These are phyloP conservation scores for Tetrahymena elliotti DNA, from an alignment of 73 alveolate species.

Conservation along the genomic window DNA sequence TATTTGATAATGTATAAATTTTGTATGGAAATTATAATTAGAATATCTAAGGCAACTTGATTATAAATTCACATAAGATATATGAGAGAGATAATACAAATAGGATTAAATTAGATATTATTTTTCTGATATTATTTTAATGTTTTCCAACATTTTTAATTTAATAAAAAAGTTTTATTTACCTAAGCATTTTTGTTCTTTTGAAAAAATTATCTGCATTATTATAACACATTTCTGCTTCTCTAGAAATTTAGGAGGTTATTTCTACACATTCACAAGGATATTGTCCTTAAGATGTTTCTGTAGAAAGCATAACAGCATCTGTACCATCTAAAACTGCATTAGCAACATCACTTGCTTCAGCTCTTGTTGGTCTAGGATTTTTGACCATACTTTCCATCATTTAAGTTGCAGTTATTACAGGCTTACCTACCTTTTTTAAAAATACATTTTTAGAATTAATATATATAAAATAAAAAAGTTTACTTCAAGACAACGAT, in stretches of 20 bases:
- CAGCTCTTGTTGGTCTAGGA: conserved; percentile 90
- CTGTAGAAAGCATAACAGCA: conserved; percentile 65
- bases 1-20: neutral
- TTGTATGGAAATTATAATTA: too few species aligned
- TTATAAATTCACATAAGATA: too few species aligned
- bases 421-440: conserved; percentile 50
- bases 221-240: conserved; percentile 49
- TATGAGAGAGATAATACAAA: too few species aligned
- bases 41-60: too few species aligned
- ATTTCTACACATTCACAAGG: conserved; percentile 52
- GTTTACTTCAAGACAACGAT: neutral
- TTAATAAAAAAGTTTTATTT: neutral
- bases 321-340: conserved; percentile 86
- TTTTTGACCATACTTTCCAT: conserved; percentile 69
- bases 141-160: neutral
- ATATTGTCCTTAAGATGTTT: conserved; percentile 62
- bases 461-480: too few species aligned
- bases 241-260: conserved; percentile 42
- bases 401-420: conserved; percentile 65
- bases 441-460: neutral
- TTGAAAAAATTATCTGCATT: conserved; percentile 14
- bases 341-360: conserved; percentile 74
- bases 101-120: too few species aligned
- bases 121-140: too few species aligned
- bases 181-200: neutral